Base-by-base conservation (phyloP, 495 filamentous ascomycete genomes). In the Penicillium roqueforti region DNA sequence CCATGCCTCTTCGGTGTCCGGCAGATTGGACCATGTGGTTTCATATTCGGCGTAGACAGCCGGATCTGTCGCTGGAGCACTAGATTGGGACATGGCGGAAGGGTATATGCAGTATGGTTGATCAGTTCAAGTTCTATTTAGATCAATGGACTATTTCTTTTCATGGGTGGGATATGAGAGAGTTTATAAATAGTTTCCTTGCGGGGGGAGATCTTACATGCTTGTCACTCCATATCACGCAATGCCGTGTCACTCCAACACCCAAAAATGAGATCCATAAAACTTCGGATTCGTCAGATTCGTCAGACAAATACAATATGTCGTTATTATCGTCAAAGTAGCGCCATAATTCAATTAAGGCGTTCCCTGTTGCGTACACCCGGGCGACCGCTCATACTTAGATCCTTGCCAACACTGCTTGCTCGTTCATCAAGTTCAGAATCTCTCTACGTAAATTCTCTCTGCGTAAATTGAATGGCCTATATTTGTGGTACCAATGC, bases 11-110 rank as follows among this genome's bases (percentile, higher is more conserved):
- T 70, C 59, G 4, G 72, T 69, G 22, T 67, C 57, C 0, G 81
- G 82, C 3, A 75, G 62, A 0, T 62, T 37, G n/a, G 72, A 55
- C 66, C 75, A 83, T 62, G 74, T 73, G 9, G 69, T 57, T 52
- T 76, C 59, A 53, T 80, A 77, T 10, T 66, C 55, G 19, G 69
- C 60, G 56, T 83, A 84, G 45, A 82, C 65, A 20, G 71, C 60
- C 9, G 80, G 80, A 58, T 84, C 75, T 22, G 77, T 75, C 7
- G 68, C 63, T 3, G 68, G 65, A 26, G 70, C 42, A 18, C 16
- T 43, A 8, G 26, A 19, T 31, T 60, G 54, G 0, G 62, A 23
- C 62, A 68, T 66, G 7, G 20, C 51, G 31, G 19, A 6, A 47
- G 29, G 29, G 45, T 32, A 25, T 16, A 26, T 43, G 19, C 40